Base-by-base conservation (phyloP, 805 yeast genomes). In the Sugiyamaella americana region DNA sequence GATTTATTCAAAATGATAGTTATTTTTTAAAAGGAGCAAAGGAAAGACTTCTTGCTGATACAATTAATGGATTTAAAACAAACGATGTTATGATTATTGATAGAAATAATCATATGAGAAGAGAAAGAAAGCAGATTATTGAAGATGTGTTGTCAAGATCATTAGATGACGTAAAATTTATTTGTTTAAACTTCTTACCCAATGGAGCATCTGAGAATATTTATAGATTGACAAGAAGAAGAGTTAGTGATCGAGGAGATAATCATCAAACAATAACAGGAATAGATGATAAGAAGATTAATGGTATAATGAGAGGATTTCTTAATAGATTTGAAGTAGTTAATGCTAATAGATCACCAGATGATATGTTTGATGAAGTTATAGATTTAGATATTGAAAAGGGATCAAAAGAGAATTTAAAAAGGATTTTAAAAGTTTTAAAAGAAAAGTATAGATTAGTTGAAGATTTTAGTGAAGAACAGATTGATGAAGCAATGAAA, bases 181-280 rank as follows among this genome's bases (percentile, higher is more conserved):
- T 91, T 23, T 85, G 87, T 20, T 60, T 89, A 40, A 80, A 87
- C 52, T 91, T 85, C 60, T 63, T 81, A 5, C 72, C 75, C 0
- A 61, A 66, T 1, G 67, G 65, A 5, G 46, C 47, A 17, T 29
- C 32, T 2, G 50, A 59, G 1, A 55, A 63, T 3, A 55, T 80
- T 1, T 75, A 78, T 74, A 54, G 68, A 1, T 49, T 79, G 0
- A 85, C 96, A 0, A 63, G 67, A 5, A 61, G 68, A 0, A 71
- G 97, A 46, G 83, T 91, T 0, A 41, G 70, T 4, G 58, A 60
- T 2, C 73, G 98, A 55, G 97, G 96, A 2, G 88, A 88, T 58
- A 82, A 85, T 52, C 98, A 93, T 61, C 96, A 85, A 61, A 79
- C 89, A 1, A 85, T 93, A 34, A 79, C 82, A 53, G 58, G 64